Conservation (phyloP, 305 asterid genomes). For the Fraxinus floribunda region DNA sequence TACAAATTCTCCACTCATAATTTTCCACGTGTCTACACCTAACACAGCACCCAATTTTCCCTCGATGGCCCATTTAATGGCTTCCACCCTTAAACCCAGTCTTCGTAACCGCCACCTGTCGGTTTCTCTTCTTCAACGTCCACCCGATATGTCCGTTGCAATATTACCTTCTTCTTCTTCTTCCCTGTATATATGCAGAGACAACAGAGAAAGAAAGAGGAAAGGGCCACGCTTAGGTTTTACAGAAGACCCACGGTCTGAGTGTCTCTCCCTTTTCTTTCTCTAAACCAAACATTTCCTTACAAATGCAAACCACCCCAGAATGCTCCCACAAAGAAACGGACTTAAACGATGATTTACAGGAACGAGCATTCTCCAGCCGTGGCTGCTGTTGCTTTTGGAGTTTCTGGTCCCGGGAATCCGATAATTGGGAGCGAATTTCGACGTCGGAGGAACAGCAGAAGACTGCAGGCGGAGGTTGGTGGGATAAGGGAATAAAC, state of each 20-base stretch:
- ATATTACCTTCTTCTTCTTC: not conserved
- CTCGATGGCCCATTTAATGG: slow-evolving; percentile 15
- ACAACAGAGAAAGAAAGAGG: not conserved
- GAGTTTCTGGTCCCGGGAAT: slow-evolving; percentile 37
- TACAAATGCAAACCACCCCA: slow-evolving; percentile 24
- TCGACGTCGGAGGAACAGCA: slow-evolving; percentile 33
- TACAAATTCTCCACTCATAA: not conserved
- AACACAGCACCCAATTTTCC: not conserved
- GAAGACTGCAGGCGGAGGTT: slow-evolving; percentile 18
- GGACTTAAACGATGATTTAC: slow-evolving; percentile 33
- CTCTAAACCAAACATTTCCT: slow-evolving; percentile 18
- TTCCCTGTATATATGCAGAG: not conserved
- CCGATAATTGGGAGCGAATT: slow-evolving; percentile 57
- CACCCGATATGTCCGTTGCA: slow-evolving; percentile 27
- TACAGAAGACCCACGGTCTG: slow-evolving; percentile 11
- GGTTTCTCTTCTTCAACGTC: slow-evolving; percentile 14
- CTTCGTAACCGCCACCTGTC: slow-evolving; percentile 23
- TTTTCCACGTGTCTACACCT: not conserved
- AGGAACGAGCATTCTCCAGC: slow-evolving; percentile 33
- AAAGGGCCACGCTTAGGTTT: slow-evolving; percentile 32
- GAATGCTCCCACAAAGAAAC: slow-evolving; percentile 25
- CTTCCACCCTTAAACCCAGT: slow-evolving; percentile 20
- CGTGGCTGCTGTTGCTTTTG: slow-evolving; percentile 51
- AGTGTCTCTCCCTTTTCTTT: not conserved
- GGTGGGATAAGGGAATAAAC: slow-evolving; percentile 44